Evolutionary conservation across 2,329 filamentous ascomycete species (phyloP).

Genomic region (Tolypocladium guangdongense): DNA sequence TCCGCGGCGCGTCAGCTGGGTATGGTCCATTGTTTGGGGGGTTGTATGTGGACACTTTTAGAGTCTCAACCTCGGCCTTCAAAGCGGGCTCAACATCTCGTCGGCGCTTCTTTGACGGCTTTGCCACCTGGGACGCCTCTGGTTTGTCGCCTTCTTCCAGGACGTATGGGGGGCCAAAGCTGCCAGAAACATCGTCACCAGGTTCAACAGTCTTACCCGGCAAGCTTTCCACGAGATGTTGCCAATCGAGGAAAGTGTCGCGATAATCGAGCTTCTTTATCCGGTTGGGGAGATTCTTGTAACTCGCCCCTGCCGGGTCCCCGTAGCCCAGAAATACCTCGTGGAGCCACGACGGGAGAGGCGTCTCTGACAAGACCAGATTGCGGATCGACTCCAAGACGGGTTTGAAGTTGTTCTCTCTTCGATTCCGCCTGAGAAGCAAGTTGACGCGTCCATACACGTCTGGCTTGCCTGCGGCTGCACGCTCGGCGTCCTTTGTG

Average conservation of each 20-base stretch:
- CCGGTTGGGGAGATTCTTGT: conserved; percentile 69
- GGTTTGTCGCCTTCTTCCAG: conserved; percentile 54
- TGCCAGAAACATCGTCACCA: conserved; percentile 56
- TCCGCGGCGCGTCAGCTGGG: conserved; percentile 68
- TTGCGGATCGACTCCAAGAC: conserved; percentile 85
- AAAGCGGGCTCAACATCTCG: conserved; percentile 62
- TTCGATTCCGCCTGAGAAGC: conserved; percentile 67
- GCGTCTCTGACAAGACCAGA: conserved; percentile 73
- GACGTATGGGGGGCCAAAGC: conserved; percentile 81
- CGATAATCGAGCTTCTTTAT: conserved; percentile 76
- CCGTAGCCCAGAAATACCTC: conserved; percentile 98
- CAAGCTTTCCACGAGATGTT: conserved; percentile 81
- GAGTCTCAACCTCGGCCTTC: conserved; percentile 50
- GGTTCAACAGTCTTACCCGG: conserved; percentile 82
- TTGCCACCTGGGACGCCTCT: conserved; percentile 37
- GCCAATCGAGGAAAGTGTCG: conserved; percentile 93
- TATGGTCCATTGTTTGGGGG: conserved; percentile 86
- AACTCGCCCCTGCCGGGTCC: conserved; percentile 78
- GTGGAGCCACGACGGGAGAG: conserved; percentile 82
- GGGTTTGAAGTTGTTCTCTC: conserved; percentile 96
- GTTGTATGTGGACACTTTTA: conserved; percentile 83
- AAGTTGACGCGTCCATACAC: conserved; percentile 81
- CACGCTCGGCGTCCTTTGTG: conserved; percentile 59
- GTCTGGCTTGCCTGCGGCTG: conserved; percentile 57
- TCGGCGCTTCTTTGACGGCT: conserved; percentile 76